Percentiles rank a stretch among this genome's conserved stretches.
Conservation (phyloP, 176 grass and related monocot species). For the Eremochloa ophiuroides region DNA sequence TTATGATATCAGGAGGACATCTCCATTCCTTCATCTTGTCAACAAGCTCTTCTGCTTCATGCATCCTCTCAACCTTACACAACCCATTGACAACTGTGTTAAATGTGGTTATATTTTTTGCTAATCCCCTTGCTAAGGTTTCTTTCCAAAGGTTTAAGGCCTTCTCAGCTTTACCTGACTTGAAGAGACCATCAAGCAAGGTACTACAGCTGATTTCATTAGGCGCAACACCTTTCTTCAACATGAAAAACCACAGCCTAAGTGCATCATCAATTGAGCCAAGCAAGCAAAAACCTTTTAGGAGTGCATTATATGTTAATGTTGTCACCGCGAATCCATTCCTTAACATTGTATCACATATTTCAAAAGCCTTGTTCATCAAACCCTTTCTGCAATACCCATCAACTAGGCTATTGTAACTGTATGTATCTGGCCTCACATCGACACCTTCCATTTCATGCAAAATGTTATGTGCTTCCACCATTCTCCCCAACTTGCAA, state of each 20-base stretch:
- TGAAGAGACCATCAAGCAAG: slow-evolving; percentile 78
- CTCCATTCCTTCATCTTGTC: slow-evolving; percentile 57
- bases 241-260: slow-evolving; percentile 84
- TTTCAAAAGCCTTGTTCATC: slow-evolving; percentile 69
- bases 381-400: slow-evolving; percentile 73
- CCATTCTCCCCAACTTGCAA: slow-evolving; percentile 69
- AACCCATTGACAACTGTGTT: slow-evolving; percentile 77
- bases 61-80: slow-evolving; percentile 66
- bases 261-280: slow-evolving; percentile 71
- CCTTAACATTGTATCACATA: slow-evolving; percentile 56
- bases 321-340: slow-evolving; percentile 50
- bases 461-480: slow-evolving; percentile 59
- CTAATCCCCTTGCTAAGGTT: slow-evolving; percentile 77
- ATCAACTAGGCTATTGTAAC: slow-evolving; percentile 85
- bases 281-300: slow-evolving; percentile 75
- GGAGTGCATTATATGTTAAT: slow-evolving; percentile 74
- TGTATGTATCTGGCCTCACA: slow-evolving; percentile 59
- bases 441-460: slow-evolving; percentile 55
- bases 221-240: slow-evolving; percentile 68
- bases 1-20: slow-evolving; percentile 61
- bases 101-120: slow-evolving; percentile 47
- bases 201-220: slow-evolving; percentile 89
- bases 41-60: slow-evolving; percentile 62
- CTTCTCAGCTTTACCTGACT: slow-evolving; percentile 48
- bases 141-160: slow-evolving; percentile 89